Percentiles rank a stretch among this genome's conserved stretches.
These are phyloP conservation scores for Edaphochlamys debaryana DNA, from an alignment of 139 green algal species.

Conservation along the genomic window DNA sequence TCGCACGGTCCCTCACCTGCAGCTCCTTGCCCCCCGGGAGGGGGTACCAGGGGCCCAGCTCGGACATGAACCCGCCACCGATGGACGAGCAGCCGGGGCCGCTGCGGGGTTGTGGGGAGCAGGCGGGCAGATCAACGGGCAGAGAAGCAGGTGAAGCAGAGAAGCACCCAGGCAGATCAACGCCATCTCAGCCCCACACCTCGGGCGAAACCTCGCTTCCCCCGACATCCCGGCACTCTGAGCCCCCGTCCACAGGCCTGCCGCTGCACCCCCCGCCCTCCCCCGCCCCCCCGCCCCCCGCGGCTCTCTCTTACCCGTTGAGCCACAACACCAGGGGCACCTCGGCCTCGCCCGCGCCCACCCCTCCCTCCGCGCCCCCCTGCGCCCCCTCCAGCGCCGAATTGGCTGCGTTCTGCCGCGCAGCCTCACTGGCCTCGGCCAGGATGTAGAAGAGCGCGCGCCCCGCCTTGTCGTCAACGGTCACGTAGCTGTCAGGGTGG, in stretches of 20 bases:
- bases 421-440: slow-evolving; percentile 47
- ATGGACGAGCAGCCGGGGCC: slow-evolving; percentile 88
- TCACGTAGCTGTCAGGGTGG: slow-evolving; percentile 77
- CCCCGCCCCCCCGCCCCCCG: no score
- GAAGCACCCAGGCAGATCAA: no score
- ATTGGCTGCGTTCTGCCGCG: no score
- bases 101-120: slow-evolving; percentile 51
- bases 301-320: slow-evolving; percentile 67
- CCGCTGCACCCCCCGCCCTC: no score
- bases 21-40: slow-evolving; percentile 46
- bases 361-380: no score
- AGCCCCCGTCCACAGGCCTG: no score
- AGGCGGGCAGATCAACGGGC: no score
- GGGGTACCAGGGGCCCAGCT: slow-evolving; percentile 88
- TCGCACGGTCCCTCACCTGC: slow-evolving; percentile 12
- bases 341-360: neutral
- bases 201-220: no score
- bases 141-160: no score
- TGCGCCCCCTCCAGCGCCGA: no score
- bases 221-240: no score
- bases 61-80: slow-evolving; percentile 84
- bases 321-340: slow-evolving; percentile 80
- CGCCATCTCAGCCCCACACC: no score
- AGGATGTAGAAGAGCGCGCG: slow-evolving; percentile 82
- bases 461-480: slow-evolving; percentile 75